Evolutionary conservation across 2,329 filamentous ascomycete species (phyloP).

Genomic region (Ambrosiella xylebori): DNA sequence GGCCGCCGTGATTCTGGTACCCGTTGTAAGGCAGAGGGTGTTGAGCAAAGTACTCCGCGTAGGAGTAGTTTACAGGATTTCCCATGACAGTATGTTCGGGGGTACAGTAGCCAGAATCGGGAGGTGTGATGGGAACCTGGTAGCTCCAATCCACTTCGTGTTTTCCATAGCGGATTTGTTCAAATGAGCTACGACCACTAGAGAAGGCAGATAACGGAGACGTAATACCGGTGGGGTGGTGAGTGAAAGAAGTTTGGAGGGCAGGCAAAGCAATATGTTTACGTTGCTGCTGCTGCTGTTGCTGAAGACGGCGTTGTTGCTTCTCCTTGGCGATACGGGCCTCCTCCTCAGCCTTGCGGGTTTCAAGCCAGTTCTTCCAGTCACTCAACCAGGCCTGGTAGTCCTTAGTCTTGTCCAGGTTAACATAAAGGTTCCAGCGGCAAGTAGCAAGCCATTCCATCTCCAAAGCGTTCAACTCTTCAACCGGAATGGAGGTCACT

Average conservation of each 20-base stretch:
- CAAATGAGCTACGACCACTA: slow-evolving; percentile 16
- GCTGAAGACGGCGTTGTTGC: slow-evolving; percentile 31
- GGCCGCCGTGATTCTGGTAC: background rate
- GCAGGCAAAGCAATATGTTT: slow-evolving; percentile 32
- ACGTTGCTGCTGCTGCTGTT: slow-evolving; percentile 30
- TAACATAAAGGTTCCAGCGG: slow-evolving; percentile 72
- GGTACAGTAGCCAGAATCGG: slow-evolving; percentile 44
- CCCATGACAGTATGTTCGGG: slow-evolving; percentile 37
- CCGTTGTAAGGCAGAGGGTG: background rate
- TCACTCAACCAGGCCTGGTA: slow-evolving; percentile 45
- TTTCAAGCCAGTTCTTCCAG: slow-evolving; percentile 39
- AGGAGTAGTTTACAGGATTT: slow-evolving; percentile 33
- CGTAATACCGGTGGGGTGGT: slow-evolving; percentile 15
- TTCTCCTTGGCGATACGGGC: slow-evolving; percentile 10
- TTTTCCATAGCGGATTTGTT: slow-evolving; percentile 23
- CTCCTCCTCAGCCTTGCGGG: slow-evolving; percentile 34
- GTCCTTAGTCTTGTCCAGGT: slow-evolving; percentile 59
- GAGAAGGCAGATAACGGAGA: slow-evolving; percentile 19
- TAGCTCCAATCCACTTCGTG: slow-evolving; percentile 14
- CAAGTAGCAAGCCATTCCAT: slow-evolving; percentile 75
- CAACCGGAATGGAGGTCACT: slow-evolving; percentile 73
- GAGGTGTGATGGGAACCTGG: slow-evolving; percentile 35
- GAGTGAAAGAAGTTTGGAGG: slow-evolving; percentile 22
- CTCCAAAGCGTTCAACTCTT: slow-evolving; percentile 72
- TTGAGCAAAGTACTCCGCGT: slow-evolving; percentile 33